Evolutionary conservation across 768 basidiomycete species (phyloP).

Genomic region (Mycena alexandri): DNA sequence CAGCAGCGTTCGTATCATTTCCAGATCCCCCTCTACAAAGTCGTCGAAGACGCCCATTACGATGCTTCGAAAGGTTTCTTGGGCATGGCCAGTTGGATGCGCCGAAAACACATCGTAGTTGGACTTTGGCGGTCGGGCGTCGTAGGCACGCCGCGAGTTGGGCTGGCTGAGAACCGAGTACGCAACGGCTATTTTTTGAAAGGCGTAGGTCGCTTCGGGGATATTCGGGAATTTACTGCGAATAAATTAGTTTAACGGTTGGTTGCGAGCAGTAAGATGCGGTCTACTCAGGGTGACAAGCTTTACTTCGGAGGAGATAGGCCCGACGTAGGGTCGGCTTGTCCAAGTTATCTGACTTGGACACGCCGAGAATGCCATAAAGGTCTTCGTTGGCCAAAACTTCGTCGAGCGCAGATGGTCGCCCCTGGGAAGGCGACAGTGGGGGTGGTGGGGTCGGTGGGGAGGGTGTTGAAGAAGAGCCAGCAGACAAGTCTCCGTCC

Average conservation of each 20-base stretch:
- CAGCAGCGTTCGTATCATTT: slow-evolving; percentile 82
- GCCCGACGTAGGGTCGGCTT: slow-evolving; percentile 76
- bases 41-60: slow-evolving; percentile 83
- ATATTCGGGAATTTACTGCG: slow-evolving; percentile 84
- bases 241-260: slow-evolving; percentile 4
- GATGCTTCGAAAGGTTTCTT: slow-evolving; percentile 85
- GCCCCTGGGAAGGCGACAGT: slow-evolving; percentile 34
- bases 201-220: slow-evolving; percentile 83
- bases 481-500: slow-evolving; percentile 56
- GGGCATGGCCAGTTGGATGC: slow-evolving; percentile 67
- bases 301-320: slow-evolving; percentile 79
- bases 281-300: slow-evolving; percentile 86
- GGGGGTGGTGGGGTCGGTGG: slow-evolving; percentile 18
- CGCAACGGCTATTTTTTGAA: slow-evolving; percentile 88
- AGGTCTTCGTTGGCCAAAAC: slow-evolving; percentile 76
- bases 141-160: slow-evolving; percentile 75
- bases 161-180: slow-evolving; percentile 86
- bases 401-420: slow-evolving; percentile 57
- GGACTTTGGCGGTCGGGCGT: slow-evolving; percentile 62
- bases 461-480: slow-evolving; percentile 43
- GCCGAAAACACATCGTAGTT: slow-evolving; percentile 69
- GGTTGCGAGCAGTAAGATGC: neutral
- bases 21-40: slow-evolving; percentile 89
- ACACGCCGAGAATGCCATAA: slow-evolving; percentile 79
- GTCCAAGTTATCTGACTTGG: slow-evolving; percentile 64